Evolutionary conservation across 495 filamentous ascomycete genomes (phyloP).

Genomic region (Hyaloscypha finlandica): DNA sequence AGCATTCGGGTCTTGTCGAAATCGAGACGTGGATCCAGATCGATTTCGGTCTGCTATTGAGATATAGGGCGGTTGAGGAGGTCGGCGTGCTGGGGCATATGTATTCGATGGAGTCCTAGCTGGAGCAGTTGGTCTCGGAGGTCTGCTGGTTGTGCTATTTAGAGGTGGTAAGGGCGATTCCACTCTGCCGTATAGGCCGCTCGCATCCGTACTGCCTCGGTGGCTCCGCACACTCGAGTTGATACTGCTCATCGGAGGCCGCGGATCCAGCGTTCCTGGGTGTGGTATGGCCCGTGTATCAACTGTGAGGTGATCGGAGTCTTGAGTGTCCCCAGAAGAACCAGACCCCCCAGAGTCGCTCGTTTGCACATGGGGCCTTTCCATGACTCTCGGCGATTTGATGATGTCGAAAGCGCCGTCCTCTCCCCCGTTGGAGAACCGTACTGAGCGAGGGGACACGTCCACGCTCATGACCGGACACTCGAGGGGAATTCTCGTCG

Average conservation of each 20-base stretch:
- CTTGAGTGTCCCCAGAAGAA: conserved; percentile 62
- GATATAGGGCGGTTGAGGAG: conserved; percentile 42
- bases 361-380: conserved; percentile 52
- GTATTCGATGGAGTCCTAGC: conserved; percentile 69
- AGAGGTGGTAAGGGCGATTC: conserved; percentile 26
- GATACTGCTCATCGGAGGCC: conserved; percentile 33
- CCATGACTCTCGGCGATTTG: conserved; percentile 46
- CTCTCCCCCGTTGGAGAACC: conserved; percentile 48
- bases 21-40: conserved; percentile 52
- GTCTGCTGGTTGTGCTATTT: conserved; percentile 37
- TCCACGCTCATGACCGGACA: conserved; percentile 42
- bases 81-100: conserved; percentile 74
- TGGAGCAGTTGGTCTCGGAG: conserved; percentile 62
- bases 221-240: conserved; percentile 27
- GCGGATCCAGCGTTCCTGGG: conserved; percentile 33
- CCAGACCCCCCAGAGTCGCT: conserved; percentile 66
- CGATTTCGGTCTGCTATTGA: conserved; percentile 45
- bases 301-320: conserved; percentile 40
- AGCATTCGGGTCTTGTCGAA: conserved; percentile 68
- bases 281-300: conserved; percentile 37
- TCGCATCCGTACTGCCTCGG: conserved; percentile 22
- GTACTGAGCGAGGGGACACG: conserved; percentile 51
- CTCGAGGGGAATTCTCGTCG: background rate
- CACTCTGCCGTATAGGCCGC: conserved; percentile 30
- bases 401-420: conserved; percentile 35